These are phyloP conservation scores for Thamnidium elegans DNA, from an alignment of 192 early-diverging fungal genomes.

Conservation along the genomic window DNA sequence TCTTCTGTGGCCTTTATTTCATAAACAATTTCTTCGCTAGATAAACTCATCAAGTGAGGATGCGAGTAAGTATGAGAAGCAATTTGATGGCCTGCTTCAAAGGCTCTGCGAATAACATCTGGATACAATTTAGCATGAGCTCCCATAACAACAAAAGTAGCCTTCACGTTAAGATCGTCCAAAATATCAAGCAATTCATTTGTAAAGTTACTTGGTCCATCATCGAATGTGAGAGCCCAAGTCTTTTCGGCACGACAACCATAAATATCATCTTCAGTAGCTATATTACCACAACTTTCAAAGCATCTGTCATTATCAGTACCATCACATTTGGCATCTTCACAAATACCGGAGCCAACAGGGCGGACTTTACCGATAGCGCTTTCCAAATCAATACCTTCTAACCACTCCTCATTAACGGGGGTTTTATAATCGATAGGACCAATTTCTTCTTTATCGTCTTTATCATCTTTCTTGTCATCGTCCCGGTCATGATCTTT, in stretches of 20 bases:
- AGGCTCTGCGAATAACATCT: slow-evolving; percentile 45
- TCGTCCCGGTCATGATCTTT: background rate
- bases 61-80: slow-evolving; percentile 56
- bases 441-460: background rate
- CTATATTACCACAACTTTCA: slow-evolving; percentile 29
- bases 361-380: slow-evolving; percentile 9
- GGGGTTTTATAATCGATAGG: slow-evolving; percentile 1
- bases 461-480: background rate
- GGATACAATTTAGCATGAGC: slow-evolving; percentile 43
- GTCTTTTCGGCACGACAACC: slow-evolving; percentile 19
- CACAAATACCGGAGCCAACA: slow-evolving; percentile 26
- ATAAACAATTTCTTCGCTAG: slow-evolving; percentile 36
- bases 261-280: slow-evolving; percentile 22
- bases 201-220: slow-evolving; percentile 54
- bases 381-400: slow-evolving; percentile 1
- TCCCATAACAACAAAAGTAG: slow-evolving; percentile 70
- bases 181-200: slow-evolving; percentile 50
- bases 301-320: slow-evolving; percentile 33
- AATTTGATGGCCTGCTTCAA: slow-evolving; percentile 58
- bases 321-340: slow-evolving; percentile 28
- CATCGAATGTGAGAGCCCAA: slow-evolving; percentile 54
- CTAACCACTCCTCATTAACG: slow-evolving; percentile 1
- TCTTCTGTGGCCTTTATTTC: slow-evolving; percentile 50
- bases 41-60: slow-evolving; percentile 44
- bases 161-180: slow-evolving; percentile 51